Conservation (phyloP, 2,329 filamentous ascomycete genomes). For the Fonsecaea nubica region DNA sequence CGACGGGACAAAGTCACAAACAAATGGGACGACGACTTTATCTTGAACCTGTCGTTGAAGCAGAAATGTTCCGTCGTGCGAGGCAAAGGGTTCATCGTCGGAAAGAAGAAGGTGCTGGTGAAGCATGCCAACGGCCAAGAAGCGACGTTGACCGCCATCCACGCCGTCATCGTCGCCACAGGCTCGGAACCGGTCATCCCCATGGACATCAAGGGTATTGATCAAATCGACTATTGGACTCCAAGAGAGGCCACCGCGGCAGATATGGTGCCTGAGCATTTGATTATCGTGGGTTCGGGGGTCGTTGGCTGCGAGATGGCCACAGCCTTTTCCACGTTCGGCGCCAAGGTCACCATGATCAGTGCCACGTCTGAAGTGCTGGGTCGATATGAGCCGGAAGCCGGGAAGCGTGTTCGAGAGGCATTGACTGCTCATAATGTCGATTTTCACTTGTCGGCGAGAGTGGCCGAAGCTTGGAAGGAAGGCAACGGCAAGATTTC, state of each 20-base stretch:
- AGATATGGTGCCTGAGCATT: constrained; percentile 22
- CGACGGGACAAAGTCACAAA: constrained; percentile 25
- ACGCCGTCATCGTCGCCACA: constrained; percentile 24
- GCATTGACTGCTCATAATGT: constrained; percentile 10
- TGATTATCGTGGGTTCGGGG: constrained; percentile 28
- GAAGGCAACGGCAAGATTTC: neutral
- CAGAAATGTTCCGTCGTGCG: constrained; percentile 19
- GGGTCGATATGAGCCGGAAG: constrained; percentile 9
- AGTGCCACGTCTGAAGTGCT: constrained; percentile 15
- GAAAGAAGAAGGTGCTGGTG: constrained; percentile 21
- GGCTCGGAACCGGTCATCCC: constrained; percentile 24
- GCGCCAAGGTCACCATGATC: constrained; percentile 27
- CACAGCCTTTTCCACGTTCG: constrained; percentile 16
- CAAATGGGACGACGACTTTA: constrained; percentile 20
- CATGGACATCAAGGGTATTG: constrained; percentile 9
- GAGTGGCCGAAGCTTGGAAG: constrained; percentile 7
- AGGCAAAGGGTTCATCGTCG: constrained; percentile 21
- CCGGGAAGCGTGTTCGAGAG: constrained; percentile 13
- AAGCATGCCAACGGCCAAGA: constrained; percentile 25
- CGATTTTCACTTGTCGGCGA: constrained; percentile 11
- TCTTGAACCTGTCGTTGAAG: constrained; percentile 17
- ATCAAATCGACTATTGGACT: constrained; percentile 23
- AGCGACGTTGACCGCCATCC: constrained; percentile 16
- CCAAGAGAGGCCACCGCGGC: constrained; percentile 23
- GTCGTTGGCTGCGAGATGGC: constrained; percentile 30